These are phyloP conservation scores for Fusarium globosum DNA, from an alignment of 2,329 filamentous ascomycete species.

Conservation along the genomic window DNA sequence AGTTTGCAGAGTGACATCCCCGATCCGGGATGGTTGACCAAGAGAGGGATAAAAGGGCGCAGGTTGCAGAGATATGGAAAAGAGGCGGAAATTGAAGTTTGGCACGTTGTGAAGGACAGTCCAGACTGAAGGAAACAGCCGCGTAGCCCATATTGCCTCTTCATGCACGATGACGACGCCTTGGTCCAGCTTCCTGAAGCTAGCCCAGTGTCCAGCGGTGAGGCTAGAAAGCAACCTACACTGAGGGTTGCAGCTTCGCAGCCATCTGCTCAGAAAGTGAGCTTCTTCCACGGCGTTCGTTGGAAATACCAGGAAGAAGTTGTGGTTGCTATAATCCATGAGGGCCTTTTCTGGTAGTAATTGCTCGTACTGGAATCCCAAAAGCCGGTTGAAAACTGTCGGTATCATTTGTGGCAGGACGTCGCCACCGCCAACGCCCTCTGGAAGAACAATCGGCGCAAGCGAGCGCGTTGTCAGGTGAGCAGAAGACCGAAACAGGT, in stretches of 20 bases:
- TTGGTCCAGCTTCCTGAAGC: conserved; percentile 51
- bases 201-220: conserved; percentile 59
- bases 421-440: not conserved
- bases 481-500: conserved; percentile 50
- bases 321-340: conserved; percentile 33
- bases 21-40: conserved; percentile 7
- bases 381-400: conserved; percentile 44
- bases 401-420: conserved; percentile 30
- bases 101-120: conserved; percentile 47
- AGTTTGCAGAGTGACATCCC: conserved; percentile 43
- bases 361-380: conserved; percentile 49
- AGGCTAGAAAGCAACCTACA: conserved; percentile 58
- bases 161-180: conserved; percentile 60
- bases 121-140: conserved; percentile 54
- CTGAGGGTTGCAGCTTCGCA: conserved; percentile 52
- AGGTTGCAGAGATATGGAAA: conserved; percentile 48
- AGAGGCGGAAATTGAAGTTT: conserved; percentile 54
- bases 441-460: conserved; percentile 38
- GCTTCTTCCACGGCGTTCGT: conserved; percentile 48
- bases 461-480: conserved; percentile 39
- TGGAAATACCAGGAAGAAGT: conserved; percentile 64
- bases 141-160: conserved; percentile 51
- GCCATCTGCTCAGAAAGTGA: conserved; percentile 57
- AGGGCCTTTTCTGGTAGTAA: conserved; percentile 41
- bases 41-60: conserved; percentile 25